Conservation (phyloP, 805 yeast genomes). For the Saturnispora quitensis region DNA sequence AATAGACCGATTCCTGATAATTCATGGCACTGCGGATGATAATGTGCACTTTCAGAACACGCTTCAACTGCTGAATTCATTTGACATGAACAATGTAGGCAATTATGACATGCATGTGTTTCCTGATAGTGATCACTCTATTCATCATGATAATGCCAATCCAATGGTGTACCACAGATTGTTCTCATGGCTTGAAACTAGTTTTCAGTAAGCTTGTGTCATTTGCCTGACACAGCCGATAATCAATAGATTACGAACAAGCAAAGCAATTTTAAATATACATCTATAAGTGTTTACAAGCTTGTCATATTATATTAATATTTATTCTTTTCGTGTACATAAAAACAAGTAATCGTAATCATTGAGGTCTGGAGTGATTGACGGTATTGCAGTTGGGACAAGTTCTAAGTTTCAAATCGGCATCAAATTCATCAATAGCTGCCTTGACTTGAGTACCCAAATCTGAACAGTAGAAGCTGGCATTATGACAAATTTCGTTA, state of each 20-base stretch:
- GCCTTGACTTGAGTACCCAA: slow-evolving; percentile 85
- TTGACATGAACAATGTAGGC: slow-evolving; percentile 42
- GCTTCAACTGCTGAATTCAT: slow-evolving; percentile 48
- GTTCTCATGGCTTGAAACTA: slow-evolving; percentile 55
- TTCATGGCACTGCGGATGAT: slow-evolving; percentile 81
- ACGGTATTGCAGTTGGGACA: slow-evolving; percentile 68
- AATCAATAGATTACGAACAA: background rate
- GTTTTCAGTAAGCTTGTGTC: slow-evolving; percentile 29
- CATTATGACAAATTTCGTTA: slow-evolving; percentile 54
- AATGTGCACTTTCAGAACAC: slow-evolving; percentile 75
- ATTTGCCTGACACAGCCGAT: background rate
- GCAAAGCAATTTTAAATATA: background rate
- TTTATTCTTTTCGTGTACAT: background rate
- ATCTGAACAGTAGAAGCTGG: slow-evolving; percentile 65
- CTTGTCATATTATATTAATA: background rate
- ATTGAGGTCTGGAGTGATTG: slow-evolving; percentile 56
- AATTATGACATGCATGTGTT: slow-evolving; percentile 81
- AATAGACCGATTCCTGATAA: slow-evolving; percentile 51
- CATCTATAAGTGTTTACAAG: background rate
- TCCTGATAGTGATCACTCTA: slow-evolving; percentile 91
- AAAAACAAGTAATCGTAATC: background rate
- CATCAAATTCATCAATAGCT: slow-evolving; percentile 66
- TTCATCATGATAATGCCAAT: slow-evolving; percentile 71
- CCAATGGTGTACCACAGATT: slow-evolving; percentile 63
- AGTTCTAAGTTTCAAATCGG: slow-evolving; percentile 52